Evolutionary conservation across 805 yeast genomes (phyloP).

Genomic region (Candida coleopterorum): DNA sequence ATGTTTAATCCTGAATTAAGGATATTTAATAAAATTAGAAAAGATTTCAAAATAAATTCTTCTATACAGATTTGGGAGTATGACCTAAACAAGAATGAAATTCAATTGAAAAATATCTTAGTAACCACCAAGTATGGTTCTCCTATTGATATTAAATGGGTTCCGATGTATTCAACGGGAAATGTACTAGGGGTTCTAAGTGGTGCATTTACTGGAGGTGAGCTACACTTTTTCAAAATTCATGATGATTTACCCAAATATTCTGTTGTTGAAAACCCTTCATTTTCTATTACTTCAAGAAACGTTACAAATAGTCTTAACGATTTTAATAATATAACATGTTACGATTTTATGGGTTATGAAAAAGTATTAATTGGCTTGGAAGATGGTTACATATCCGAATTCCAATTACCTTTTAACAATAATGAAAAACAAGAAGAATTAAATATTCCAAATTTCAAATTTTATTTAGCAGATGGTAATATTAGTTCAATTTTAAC

Average conservation of each 20-base stretch:
- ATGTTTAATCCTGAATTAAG: slow-evolving; percentile 27
- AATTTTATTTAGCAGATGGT: slow-evolving; percentile 27
- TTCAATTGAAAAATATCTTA: slow-evolving; percentile 24
- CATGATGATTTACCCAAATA: slow-evolving; percentile 16
- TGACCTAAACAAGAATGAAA: slow-evolving; percentile 19
- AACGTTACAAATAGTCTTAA: neutral
- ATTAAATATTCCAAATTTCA: slow-evolving; percentile 26
- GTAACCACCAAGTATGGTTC: slow-evolving; percentile 42
- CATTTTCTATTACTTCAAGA: slow-evolving; percentile 18
- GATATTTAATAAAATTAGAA: slow-evolving; percentile 17
- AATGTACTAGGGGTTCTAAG: slow-evolving; percentile 41
- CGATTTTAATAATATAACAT: slow-evolving; percentile 29
- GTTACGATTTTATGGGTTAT: slow-evolving; percentile 44
- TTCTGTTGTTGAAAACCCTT: slow-evolving; percentile 16
- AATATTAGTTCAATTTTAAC: slow-evolving; percentile 24
- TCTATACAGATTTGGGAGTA: slow-evolving; percentile 45
- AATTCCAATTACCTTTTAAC: slow-evolving; percentile 41
- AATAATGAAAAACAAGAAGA: slow-evolving; percentile 11
- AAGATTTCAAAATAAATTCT: slow-evolving; percentile 20
- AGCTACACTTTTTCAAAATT: slow-evolving; percentile 44
- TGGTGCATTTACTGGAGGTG: slow-evolving; percentile 56
- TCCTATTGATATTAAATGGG: slow-evolving; percentile 36
- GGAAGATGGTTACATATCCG: slow-evolving; percentile 55
- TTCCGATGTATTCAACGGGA: slow-evolving; percentile 24
- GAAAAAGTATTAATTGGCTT: slow-evolving; percentile 52